Evolutionary conservation across 345 rosid species (phyloP), one percentile per base, ranked within the genome.

Genomic region (Moricandia moricandioides): DNA sequence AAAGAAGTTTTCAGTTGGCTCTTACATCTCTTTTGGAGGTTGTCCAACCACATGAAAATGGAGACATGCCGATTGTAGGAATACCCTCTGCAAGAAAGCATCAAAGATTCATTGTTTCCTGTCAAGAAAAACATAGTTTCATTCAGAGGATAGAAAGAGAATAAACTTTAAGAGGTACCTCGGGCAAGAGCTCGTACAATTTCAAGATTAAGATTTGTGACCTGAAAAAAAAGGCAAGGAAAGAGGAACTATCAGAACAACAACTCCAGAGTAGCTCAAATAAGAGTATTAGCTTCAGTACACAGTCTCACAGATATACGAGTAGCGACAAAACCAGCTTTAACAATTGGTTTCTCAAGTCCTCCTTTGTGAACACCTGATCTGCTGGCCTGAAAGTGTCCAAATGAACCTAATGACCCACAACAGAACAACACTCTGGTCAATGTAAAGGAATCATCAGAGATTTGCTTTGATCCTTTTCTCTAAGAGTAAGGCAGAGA

Each of bases 341-440:
- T 91, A 62, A 91, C 97, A 61, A 88, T 73, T 29, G 92, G 80
- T 74, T 76, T 86, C 55, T 80, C 65, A 72, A 94, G 83, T 65
- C 96, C 98, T 65, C 98, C 98, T 83, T 83, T 91, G 60, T 91
- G 98, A 79, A 94, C 97, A 33, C 93, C 93, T 5, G 97, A 94
- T 84, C 80, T 85, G 82, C 98, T 91, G 4, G 98, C 98, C 80
- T 94, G 98, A 81, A 91, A 94, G 73, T 94, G 97, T 54, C 98
- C 98, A 80, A 94, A 94, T 35, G 97, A 94, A 82, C 97, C 98
- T 91, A 82, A 55, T 7, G 6, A 18, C 6, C 29, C 58, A 54
- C 2, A 54, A 3, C 26, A 18, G 6, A 18, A 54, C 58, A 54
- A 54, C 31, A 73, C 31, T 34, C 67, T 47, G 31, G 67, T 45